Evolutionary conservation across 345 rosid genomes (phyloP).

Genomic region (Limnanthes douglasii): DNA sequence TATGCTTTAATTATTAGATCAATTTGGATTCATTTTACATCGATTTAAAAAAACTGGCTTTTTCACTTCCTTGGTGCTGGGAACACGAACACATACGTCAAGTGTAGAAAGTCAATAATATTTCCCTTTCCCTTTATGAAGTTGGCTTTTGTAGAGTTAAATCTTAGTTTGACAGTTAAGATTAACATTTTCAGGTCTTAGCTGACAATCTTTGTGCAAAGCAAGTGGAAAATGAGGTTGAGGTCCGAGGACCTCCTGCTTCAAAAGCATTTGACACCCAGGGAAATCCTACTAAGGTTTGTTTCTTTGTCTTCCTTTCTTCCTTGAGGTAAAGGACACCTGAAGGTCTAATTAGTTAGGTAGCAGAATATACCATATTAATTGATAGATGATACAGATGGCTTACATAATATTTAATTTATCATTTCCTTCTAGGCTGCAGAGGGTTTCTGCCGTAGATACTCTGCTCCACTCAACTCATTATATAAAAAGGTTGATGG

Average conservation of each 20-base stretch:
- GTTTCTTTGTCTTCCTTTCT: conserved; percentile 11
- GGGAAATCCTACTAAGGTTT: conserved; percentile 92
- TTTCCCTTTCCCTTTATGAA: no score
- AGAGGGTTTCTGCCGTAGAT: conserved; percentile 86
- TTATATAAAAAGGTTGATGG: conserved; percentile 58
- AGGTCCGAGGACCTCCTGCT: conserved; percentile 91
- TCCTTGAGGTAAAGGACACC: conserved; percentile 5
- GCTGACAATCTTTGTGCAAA: conserved; percentile 46
- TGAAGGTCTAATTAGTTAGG: conserved; percentile 6
- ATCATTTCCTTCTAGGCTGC: conserved; percentile 53
- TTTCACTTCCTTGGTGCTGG: no score
- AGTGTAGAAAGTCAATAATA: no score
- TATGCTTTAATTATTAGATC: no score
- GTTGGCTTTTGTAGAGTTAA: no score
- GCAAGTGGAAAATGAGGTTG: conserved; percentile 69
- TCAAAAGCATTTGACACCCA: conserved; percentile 78
- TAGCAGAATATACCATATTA: no score
- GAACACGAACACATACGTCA: no score
- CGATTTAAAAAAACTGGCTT: no score
- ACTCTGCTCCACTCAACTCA: conserved; percentile 42
- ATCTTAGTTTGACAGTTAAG: no score
- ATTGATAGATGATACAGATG: no score
- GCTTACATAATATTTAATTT: conserved; percentile 4
- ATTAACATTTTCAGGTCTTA: conserved; percentile 32
- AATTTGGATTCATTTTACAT: no score